These are phyloP conservation scores for Hypericum androsaemum DNA, from an alignment of 345 rosid species.

Conservation along the genomic window DNA sequence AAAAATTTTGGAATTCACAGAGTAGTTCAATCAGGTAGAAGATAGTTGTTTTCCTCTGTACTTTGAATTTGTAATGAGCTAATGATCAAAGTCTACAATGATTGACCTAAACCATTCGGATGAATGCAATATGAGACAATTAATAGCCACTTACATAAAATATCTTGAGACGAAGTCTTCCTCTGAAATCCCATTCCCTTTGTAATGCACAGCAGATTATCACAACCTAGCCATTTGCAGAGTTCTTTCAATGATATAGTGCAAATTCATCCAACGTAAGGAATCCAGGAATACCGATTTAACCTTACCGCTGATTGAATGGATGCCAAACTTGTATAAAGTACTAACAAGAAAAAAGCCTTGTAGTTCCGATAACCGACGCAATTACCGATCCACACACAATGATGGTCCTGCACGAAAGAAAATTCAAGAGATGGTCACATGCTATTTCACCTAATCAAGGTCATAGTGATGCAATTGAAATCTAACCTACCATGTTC, in stretches of 20 bases:
- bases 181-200: constrained; percentile 30
- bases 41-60: too few relatives aligned
- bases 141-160: constrained; percentile 40
- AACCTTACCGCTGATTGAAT: constrained; percentile 53
- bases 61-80: too few relatives aligned
- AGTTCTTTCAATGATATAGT: constrained; percentile 9
- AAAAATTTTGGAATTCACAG: too few relatives aligned
- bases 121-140: background rate
- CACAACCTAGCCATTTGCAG: constrained; percentile 30
- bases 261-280: constrained; percentile 1
- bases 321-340: constrained; percentile 53
- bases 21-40: too few relatives aligned
- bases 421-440: background rate
- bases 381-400: constrained; percentile 24
- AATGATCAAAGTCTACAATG: too few relatives aligned
- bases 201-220: constrained; percentile 34
- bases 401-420: constrained; percentile 22
- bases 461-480: background rate
- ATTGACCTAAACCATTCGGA: background rate
- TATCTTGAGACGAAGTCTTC: constrained; percentile 28
- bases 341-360: constrained; percentile 14
- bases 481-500: constrained; percentile 20
- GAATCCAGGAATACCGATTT: background rate
- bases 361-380: constrained; percentile 23
- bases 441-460: background rate